phyloP scores from a whole-genome alignment of 441 rosid species.

The Theobroma grandiflorum region DNA sequence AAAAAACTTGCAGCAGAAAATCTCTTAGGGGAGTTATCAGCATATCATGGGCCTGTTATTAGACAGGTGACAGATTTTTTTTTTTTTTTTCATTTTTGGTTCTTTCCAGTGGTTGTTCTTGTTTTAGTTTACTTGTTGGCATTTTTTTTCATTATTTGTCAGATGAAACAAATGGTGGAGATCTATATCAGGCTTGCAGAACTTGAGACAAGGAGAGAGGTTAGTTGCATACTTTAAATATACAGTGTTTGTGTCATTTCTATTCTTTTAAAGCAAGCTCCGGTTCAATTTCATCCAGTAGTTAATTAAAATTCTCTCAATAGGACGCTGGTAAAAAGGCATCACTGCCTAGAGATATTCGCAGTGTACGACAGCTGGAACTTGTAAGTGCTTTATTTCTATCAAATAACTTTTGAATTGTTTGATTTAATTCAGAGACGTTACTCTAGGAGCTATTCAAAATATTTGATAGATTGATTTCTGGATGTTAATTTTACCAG shows the following conservation, averaged over 20 bases:
- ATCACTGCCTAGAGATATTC: conserved; percentile 88
- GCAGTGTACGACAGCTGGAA: conserved; percentile 82
- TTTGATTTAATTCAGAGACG: background rate
- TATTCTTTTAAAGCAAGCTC: conserved; percentile 27
- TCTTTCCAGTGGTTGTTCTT: conserved; percentile 16
- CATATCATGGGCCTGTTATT: conserved; percentile 83
- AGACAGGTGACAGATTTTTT: conserved; percentile 56
- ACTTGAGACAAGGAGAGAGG: conserved; percentile 98
- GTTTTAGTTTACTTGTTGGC: background rate
- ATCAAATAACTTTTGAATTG: background rate
- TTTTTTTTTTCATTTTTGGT: conserved; percentile 18
- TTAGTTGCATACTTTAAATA: conserved; percentile 38
- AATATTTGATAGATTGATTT: background rate
- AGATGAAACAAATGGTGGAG: conserved; percentile 99
- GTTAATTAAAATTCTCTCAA: conserved; percentile 36
- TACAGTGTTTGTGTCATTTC: conserved; percentile 26
- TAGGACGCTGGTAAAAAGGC: conserved; percentile 84
- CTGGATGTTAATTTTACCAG: background rate
- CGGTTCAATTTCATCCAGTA: conserved; percentile 19
- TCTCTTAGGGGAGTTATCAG: conserved; percentile 74
- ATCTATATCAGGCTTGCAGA: conserved; percentile 97
- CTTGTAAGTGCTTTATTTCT: conserved; percentile 64
- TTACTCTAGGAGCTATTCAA: background rate
- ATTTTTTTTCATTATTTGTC: conserved; percentile 19
- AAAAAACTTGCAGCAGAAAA: conserved; percentile 91